Base-by-base conservation (phyloP, 495 filamentous ascomycete species). In the Pyrenula massariospora region DNA sequence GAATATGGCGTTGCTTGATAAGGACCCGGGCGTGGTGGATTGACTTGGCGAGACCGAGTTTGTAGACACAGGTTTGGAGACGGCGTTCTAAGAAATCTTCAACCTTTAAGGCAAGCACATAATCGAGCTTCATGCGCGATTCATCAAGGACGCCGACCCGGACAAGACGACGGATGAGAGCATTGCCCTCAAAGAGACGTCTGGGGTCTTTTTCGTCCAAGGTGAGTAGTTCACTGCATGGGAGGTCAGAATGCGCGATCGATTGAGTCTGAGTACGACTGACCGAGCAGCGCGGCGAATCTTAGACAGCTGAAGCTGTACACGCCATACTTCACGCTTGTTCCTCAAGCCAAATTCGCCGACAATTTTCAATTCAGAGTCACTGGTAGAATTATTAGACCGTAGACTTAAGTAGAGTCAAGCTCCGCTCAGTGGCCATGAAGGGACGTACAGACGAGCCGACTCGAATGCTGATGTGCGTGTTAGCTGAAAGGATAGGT, bases 71-170 rank as follows among this genome's bases (percentile, higher is more conserved):
- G 65, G 93, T 98, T 84, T 98, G 81, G 63, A 98, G 91, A 78
- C 93, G 89, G 67, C 93, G 91, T 86, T 98, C 93, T 77, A 98
- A 83, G 85, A 98, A 98, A 74, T 98, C 93, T 75, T 98, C 94
- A 67, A 88, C 85, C 79, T 91, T 91, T 60, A 98, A 86, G 73
- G 93, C 93, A 68, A 98, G 82, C 70, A 98, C 93, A 88, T 98
- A 98, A 94, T 98, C 93, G 81, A 98, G 91, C 87, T 96, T 98
- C 94, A 97, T 98, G 84, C 94, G 93, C 73, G 89, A 87, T 82
- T 98, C 93, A 73, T 98, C 93, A 73, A 98, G 88, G 70, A 98
- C 93, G 88, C 93, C 93, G 70, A 97, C 91, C 75, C 93, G 94
- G 66, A 98, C 94, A 57, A 98, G 90, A 84, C 93, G 93, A 71